A percentile compares a stretch with the other conserved stretches of the same genome.
These are phyloP conservation scores for Penicillium sp. DNA, from an alignment of 2,329 filamentous ascomycete species.

Conservation along the genomic window DNA sequence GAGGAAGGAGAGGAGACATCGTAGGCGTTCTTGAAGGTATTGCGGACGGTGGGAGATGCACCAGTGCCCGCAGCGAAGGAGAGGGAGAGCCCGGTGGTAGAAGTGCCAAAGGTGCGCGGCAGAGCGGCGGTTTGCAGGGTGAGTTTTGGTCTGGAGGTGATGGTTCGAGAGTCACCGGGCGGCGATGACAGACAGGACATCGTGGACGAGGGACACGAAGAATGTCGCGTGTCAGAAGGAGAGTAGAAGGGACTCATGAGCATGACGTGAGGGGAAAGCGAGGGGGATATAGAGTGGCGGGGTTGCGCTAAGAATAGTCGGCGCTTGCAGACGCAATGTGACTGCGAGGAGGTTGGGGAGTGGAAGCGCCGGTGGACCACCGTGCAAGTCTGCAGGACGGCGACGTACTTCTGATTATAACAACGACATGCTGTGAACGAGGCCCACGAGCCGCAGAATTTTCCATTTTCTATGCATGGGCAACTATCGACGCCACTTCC, in stretches of 20 bases:
- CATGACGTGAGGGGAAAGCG: constrained; percentile 8
- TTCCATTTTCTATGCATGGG: constrained; percentile 1
- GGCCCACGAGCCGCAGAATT: background rate
- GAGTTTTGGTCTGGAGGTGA: constrained; percentile 54
- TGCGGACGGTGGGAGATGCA: constrained; percentile 58
- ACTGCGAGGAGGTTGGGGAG: background rate
- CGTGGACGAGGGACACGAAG: constrained; percentile 9
- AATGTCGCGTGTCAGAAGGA: constrained; percentile 9
- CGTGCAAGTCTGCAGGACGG: too few relatives aligned
- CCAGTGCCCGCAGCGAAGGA: constrained; percentile 48
- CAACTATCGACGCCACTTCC: constrained; percentile 23
- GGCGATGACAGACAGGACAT: constrained; percentile 24
- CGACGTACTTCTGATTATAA: too few relatives aligned
- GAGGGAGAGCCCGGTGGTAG: constrained; percentile 52
- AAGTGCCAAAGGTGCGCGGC: constrained; percentile 53
- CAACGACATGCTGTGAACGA: too few relatives aligned
- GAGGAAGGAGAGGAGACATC: constrained; percentile 43
- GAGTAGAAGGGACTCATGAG: constrained; percentile 7
- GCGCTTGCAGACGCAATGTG: constrained; percentile 17
- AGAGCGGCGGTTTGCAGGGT: constrained; percentile 57
- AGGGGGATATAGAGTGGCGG: constrained; percentile 11
- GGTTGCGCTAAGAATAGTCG: constrained; percentile 23
- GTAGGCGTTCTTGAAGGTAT: constrained; percentile 62
- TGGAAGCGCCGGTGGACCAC: too few relatives aligned
- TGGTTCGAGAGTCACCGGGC: constrained; percentile 17